Evolutionary conservation across 768 basidiomycete genomes (phyloP).

Genomic region (Cyclocybe cylindracea): DNA sequence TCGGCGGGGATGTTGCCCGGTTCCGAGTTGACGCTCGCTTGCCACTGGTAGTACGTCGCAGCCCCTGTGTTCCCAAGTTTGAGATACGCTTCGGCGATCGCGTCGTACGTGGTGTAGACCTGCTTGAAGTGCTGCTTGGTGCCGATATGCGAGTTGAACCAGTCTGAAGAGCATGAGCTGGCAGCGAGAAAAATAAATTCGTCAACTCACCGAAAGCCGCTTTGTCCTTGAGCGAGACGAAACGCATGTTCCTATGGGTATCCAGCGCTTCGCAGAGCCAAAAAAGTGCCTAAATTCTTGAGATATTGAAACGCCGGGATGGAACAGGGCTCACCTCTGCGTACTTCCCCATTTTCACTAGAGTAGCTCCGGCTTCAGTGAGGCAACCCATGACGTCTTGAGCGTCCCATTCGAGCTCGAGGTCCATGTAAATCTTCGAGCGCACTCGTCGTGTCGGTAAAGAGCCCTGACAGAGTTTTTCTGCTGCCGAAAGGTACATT

Average conservation of each 20-base stretch:
- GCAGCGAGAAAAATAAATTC: background rate
- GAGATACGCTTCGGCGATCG: background rate
- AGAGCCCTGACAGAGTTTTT: background rate
- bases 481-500: background rate
- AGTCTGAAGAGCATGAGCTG: background rate
- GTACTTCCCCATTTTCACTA: constrained; percentile 1
- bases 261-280: background rate
- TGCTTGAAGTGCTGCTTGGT: background rate
- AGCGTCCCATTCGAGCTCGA: background rate
- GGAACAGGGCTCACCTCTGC: background rate
- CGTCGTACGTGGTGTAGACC: background rate
- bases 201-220: background rate
- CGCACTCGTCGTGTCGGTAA: background rate
- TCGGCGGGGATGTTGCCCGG: background rate
- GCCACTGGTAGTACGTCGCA: background rate
- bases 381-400: background rate
- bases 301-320: background rate
- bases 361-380: background rate
- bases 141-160: background rate
- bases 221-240: background rate
- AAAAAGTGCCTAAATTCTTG: background rate
- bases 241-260: background rate
- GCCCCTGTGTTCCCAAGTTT: background rate
- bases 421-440: background rate
- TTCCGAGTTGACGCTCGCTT: background rate